Base-by-base conservation (phyloP, 129 eudicot genomes). In the Apium graveolens region DNA sequence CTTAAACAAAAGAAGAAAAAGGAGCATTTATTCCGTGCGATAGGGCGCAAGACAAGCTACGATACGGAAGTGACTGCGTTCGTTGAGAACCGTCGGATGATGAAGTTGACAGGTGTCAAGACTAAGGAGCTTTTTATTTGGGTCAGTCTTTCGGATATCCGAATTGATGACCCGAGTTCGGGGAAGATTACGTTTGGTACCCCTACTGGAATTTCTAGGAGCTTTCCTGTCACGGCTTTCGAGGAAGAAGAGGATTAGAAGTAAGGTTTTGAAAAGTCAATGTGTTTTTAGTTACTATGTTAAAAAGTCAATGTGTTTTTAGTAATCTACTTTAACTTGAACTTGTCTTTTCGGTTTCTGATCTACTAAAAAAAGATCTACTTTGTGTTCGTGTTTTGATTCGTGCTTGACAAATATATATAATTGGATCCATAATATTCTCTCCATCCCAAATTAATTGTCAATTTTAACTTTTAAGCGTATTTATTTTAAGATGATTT, bases 81-180 rank as follows among this genome's bases (percentile, higher is more conserved):
- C 48, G 85, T 91, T 29, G 86, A 91, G 78, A 85, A 90, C 66
- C 89, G 91, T 26, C 84, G 86, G 90, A 90, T 95, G 97, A 77
- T 82, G 89, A 85, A 79, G 75, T 51, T 95, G 46, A 89, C 96
- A 1, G 97, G 97, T 5, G 97, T 95, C 20, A 90, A 95, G 86
- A 90, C 94, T 37, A 95, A 87, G 80, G 98, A 95, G 92, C 76
- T 95, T 35, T 73, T 95, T 73, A 45, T 95, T 46, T 95, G 99
- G 99, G 78, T 95, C 18, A 84, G 90, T 18, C 78, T 95, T 53
- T 83, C 85, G 18, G 96, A 91, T 41, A 95, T 95, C 34, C 84
- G 62, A 18, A 80, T 87, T 4, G 78, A 66, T 34, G 93, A 84
- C 0, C 83, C 88, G 32, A 20, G 35, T 1, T 78, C 86, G 5